A percentile compares a stretch with the other conserved stretches of the same genome.
phyloP scores from a whole-genome alignment of 345 rosid genomes.

The Citrus hindsii region DNA sequence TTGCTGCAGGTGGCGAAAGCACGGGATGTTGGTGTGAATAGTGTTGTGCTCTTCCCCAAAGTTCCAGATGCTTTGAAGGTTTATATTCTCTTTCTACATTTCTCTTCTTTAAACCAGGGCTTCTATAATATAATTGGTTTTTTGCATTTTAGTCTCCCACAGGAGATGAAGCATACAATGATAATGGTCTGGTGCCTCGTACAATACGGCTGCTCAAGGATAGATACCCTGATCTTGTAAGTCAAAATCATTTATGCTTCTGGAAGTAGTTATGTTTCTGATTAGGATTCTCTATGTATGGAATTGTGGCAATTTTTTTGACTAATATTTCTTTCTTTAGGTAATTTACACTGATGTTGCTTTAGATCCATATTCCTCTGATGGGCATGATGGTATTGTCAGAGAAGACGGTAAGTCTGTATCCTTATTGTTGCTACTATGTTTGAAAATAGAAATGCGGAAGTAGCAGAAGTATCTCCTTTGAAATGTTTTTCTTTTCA shows the following conservation, averaged over 20 bases:
- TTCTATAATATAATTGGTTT: slow-evolving; percentile 8
- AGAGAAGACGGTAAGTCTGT: slow-evolving; percentile 71
- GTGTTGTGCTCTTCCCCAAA: slow-evolving; percentile 87
- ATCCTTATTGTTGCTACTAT: background rate
- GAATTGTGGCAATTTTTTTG: background rate
- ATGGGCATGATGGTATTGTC: slow-evolving; percentile 93
- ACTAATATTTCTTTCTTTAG: slow-evolving; percentile 32
- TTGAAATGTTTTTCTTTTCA: background rate
- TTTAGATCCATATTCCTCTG: slow-evolving; percentile 82
- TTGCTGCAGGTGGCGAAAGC: slow-evolving; percentile 79
- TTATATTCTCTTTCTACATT: slow-evolving; percentile 17
- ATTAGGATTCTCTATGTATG: background rate
- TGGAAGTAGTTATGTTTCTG: background rate
- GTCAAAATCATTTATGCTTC: slow-evolving; percentile 13
- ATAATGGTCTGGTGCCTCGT: slow-evolving; percentile 86
- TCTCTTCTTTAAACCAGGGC: background rate
- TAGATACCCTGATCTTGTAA: slow-evolving; percentile 81
- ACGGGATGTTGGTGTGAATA: slow-evolving; percentile 89
- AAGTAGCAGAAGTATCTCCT: background rate
- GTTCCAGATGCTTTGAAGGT: slow-evolving; percentile 96
- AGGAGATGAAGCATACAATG: slow-evolving; percentile 93
- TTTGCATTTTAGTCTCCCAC: slow-evolving; percentile 51
- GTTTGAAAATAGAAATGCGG: background rate
- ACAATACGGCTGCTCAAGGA: slow-evolving; percentile 73
- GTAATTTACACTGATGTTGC: slow-evolving; percentile 91